A percentile compares a stretch with the other conserved stretches of the same genome.
Evolutionary conservation across 2,329 filamentous ascomycete genomes (phyloP).

Genomic region (Phaeosphaeriaceae sp.): DNA sequence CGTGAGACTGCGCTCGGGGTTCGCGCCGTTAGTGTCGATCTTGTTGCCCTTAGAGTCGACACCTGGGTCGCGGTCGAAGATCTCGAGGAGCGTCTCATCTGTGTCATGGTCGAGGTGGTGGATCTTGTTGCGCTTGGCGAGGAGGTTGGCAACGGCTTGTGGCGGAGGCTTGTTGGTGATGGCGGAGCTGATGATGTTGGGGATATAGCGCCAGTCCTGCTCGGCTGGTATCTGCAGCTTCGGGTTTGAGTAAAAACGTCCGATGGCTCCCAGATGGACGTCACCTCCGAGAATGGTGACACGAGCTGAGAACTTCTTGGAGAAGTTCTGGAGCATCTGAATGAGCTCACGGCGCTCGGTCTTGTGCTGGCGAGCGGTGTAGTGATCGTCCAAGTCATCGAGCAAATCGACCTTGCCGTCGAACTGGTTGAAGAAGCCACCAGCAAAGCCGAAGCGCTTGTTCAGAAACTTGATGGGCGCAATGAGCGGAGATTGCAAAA

Average conservation of each 20-base stretch:
- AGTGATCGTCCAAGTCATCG: constrained; percentile 73
- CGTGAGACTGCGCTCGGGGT: constrained; percentile 15
- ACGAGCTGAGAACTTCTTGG: constrained; percentile 63
- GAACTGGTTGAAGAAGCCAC: constrained; percentile 89
- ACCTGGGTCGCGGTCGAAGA: constrained; percentile 67
- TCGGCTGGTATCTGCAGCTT: constrained; percentile 63
- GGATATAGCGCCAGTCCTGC: constrained; percentile 68
- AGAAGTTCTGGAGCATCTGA: constrained; percentile 66
- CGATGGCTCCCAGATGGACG: constrained; percentile 68
- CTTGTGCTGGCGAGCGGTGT: constrained; percentile 92
- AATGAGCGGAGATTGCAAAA: constrained; percentile 84
- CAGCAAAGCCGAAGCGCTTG: constrained; percentile 85
- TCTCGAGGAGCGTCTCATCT: constrained; percentile 68
- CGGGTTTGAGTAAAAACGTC: constrained; percentile 69
- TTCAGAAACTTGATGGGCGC: constrained; percentile 89
- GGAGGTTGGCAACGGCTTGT: constrained; percentile 68
- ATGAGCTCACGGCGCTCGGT: constrained; percentile 79
- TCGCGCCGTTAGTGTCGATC: constrained; percentile 23
- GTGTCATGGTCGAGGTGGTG: constrained; percentile 69
- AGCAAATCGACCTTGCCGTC: constrained; percentile 76
- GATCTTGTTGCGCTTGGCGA: constrained; percentile 69
- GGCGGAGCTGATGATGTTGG: constrained; percentile 69
- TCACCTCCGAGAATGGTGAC: constrained; percentile 70
- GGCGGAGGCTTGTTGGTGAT: constrained; percentile 74
- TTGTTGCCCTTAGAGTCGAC: constrained; percentile 27